Evolutionary conservation across 805 yeast genomes (phyloP), one percentile per base, ranked within the genome.

Genomic region (Cyberlindnera mrakii): DNA sequence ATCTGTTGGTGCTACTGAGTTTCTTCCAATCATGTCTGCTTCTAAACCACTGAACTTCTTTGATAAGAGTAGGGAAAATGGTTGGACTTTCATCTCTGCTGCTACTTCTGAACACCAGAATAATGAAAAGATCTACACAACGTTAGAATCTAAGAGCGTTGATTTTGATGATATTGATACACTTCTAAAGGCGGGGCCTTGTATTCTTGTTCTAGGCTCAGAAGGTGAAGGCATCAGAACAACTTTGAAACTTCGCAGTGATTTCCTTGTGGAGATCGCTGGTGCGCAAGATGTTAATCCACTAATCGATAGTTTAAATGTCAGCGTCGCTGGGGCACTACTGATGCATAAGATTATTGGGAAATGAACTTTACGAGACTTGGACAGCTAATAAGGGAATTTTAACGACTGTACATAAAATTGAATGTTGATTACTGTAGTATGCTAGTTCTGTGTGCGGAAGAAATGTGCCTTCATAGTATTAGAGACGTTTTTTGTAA

Each of bases 201-300:
- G 78, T 31, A 55, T 90, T 48, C 63, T 89, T 40, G 84, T 88
- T 1, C 66, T 90, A 39, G 97, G 96, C 11, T 83, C 88, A 39
- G 97, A 89, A 63, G 95, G 95, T 9, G 70, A 68, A 6, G 97
- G 97, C 31, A 77, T 89, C 20, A 70, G 96, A 41, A 82, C 82
- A 7, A 74, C 78, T 37, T 55, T 89, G 51, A 66, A 77, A 47
- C 64, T 77, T 41, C 67, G 77, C 52, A 76, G 86, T 40, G 85
- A 82, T 46, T 65, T 55, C 43, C 47, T 62, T 20, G 72, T 68
- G 2, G 60, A 59, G 38, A 62, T 70, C 8, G 39, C 50, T 13
- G 61, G 65, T 35, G 62, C 65, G 6, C 49, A 69, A 29, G 49
- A 43, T 14, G 58, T 54, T 3, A 61, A 55, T 33, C 64, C 65